phyloP scores from a whole-genome alignment of 108 stramenopile genomes.

The Discostella stelligeroides region DNA sequence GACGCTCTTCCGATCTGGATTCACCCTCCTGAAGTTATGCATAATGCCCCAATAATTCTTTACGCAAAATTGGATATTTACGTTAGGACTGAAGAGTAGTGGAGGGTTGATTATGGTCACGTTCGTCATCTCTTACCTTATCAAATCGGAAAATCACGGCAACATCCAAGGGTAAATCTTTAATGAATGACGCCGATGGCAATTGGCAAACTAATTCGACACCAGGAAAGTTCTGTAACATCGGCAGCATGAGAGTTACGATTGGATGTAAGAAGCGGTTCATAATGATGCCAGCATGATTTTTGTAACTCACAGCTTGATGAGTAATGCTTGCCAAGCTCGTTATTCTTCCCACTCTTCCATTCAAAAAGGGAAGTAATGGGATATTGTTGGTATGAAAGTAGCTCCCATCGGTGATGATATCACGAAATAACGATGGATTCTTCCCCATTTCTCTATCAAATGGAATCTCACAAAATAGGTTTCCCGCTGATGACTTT shows the following conservation, averaged over 20 bases:
- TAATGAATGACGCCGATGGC: conserved; percentile 54
- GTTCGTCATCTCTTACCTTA: conserved; percentile 10
- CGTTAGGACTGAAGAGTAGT: not conserved
- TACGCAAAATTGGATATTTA: not conserved
- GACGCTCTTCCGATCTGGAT: no score
- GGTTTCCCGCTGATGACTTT: conserved; percentile 41
- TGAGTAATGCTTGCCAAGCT: conserved; percentile 39
- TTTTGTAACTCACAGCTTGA: not conserved
- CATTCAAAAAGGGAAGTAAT: conserved; percentile 51
- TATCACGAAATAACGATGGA: conserved; percentile 35
- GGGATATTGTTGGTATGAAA: conserved; percentile 44
- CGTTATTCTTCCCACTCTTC: conserved; percentile 51
- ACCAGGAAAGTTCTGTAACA: conserved; percentile 49
- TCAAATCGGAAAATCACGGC: conserved; percentile 53
- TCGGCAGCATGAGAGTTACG: not conserved
- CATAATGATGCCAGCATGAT: no score
- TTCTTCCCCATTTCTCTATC: conserved; percentile 27
- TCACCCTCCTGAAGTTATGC: conserved; percentile 48
- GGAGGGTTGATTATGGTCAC: no score
- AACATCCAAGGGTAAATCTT: conserved; percentile 53
- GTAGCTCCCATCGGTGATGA: conserved; percentile 38
- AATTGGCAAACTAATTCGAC: conserved; percentile 47
- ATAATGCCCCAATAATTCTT: conserved; percentile 41
- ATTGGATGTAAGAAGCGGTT: no score
- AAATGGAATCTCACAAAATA: conserved; percentile 52